A percentile compares a stretch with the other conserved stretches of the same genome.
These are phyloP conservation scores for Ustanciosporium gigantosporum DNA, from an alignment of 1,284 basidiomycete species.

Conservation along the genomic window DNA sequence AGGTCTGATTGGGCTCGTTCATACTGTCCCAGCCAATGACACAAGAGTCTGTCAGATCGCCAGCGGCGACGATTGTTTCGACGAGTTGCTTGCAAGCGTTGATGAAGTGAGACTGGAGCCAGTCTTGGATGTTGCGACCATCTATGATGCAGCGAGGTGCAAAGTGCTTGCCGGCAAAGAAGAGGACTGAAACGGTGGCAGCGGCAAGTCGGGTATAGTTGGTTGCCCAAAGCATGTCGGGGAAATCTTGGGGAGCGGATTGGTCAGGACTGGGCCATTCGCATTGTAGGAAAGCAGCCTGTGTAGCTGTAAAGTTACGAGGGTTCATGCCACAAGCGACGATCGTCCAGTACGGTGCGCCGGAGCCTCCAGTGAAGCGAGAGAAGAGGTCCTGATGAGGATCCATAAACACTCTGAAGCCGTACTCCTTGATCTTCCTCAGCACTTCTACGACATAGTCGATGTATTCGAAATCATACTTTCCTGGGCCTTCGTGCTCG, in stretches of 20 bases:
- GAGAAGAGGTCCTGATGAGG: slow-evolving; percentile 98
- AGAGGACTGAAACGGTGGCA: slow-evolving; percentile 89
- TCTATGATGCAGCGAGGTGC: slow-evolving; percentile 91
- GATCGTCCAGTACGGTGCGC: slow-evolving; percentile 93
- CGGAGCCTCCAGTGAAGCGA: slow-evolving; percentile 91
- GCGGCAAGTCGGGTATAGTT: slow-evolving; percentile 87
- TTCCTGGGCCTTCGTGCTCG: slow-evolving; percentile 90
- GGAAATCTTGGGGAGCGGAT: slow-evolving; percentile 74
- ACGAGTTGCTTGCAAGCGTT: slow-evolving; percentile 76
- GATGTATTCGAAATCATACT: slow-evolving; percentile 89
- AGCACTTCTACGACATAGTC: slow-evolving; percentile 86
- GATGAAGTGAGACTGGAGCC: slow-evolving; percentile 83
- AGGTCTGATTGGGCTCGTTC: slow-evolving; percentile 90
- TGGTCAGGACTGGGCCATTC: slow-evolving; percentile 75
- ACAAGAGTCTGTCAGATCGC: slow-evolving; percentile 78
- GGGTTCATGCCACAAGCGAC: slow-evolving; percentile 89
- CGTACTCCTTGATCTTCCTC: slow-evolving; percentile 86
- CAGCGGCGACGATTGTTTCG: slow-evolving; percentile 72
- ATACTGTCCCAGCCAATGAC: slow-evolving; percentile 95
- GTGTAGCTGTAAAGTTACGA: slow-evolving; percentile 78
- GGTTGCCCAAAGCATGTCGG: slow-evolving; percentile 94
- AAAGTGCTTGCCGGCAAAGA: slow-evolving; percentile 86
- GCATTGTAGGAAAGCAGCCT: slow-evolving; percentile 82
- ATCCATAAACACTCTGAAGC: slow-evolving; percentile 92
- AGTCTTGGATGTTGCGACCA: slow-evolving; percentile 90